A percentile compares a stretch with the other conserved stretches of the same genome.
phyloP scores from a whole-genome alignment of 331 rosid species.

The Rosa hybrid region DNA sequence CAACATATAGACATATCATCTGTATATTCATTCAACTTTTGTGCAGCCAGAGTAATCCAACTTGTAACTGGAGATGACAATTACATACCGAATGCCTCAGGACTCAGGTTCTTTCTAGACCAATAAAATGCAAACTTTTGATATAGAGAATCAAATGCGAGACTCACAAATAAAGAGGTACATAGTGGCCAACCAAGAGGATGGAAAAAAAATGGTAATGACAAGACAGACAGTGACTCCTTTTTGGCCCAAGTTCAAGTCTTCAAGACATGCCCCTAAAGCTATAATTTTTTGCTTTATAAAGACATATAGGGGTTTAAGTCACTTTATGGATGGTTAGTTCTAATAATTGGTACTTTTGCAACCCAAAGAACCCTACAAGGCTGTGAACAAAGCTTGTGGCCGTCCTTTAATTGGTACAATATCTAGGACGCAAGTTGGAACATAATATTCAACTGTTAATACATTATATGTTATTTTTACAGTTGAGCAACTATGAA shows the following conservation, averaged over 20 bases:
- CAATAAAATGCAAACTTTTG: conserved; percentile 16
- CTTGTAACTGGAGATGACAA: conserved; percentile 8
- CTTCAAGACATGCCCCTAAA: conserved; percentile 14
- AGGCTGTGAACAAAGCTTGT: not conserved
- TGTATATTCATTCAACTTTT: not conserved
- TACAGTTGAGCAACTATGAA: not conserved
- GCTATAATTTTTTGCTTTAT: conserved; percentile 1
- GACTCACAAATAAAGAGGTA: conserved; percentile 13
- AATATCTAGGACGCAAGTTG: conserved; percentile 1
- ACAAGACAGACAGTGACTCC: conserved; percentile 21
- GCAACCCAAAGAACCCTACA: conserved; percentile 5
- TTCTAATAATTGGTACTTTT: conserved; percentile 11
- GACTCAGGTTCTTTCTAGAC: not conserved
- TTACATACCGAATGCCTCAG: conserved; percentile 4
- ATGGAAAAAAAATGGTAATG: not conserved
- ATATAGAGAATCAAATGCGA: conserved; percentile 23
- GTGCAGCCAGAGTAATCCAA: not conserved
- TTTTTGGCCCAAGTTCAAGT: conserved; percentile 22
- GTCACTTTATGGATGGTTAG: not conserved
- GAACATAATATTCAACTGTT: not conserved
- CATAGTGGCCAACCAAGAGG: conserved; percentile 19
- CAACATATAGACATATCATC: not conserved
- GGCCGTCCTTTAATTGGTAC: conserved; percentile 13
- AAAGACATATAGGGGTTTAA: not conserved
- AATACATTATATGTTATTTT: not conserved